Evolutionary conservation across 2,329 filamentous ascomycete genomes (phyloP).

Genomic region (Scytalidium sp.): DNA sequence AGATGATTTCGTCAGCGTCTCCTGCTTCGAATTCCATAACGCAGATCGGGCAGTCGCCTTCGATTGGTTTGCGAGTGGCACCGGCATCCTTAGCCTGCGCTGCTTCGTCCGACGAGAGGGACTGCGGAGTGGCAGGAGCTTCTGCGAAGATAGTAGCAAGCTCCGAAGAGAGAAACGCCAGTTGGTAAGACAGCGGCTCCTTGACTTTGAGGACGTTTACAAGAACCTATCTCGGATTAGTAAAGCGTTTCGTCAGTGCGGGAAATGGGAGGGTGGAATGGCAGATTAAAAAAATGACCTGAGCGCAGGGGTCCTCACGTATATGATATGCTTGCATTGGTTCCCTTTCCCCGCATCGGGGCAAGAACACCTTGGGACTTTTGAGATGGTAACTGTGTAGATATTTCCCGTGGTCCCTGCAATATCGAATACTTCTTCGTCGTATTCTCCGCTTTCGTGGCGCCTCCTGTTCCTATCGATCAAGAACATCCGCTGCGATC

Average conservation of each 20-base stretch:
- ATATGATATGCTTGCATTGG: conserved; percentile 63
- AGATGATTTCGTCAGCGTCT: conserved; percentile 42
- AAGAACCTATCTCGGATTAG: conserved; percentile 39
- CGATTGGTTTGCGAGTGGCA: conserved; percentile 53
- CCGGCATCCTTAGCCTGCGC: conserved; percentile 34
- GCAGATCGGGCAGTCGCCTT: conserved; percentile 63
- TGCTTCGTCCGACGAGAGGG: conserved; percentile 25
- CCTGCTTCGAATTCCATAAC: conserved; percentile 49
- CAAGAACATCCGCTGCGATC: conserved; percentile 54
- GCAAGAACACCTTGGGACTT: conserved; percentile 51
- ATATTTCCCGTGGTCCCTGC: conserved; percentile 61
- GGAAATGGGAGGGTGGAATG: too few relatives aligned
- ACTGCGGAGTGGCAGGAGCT: conserved; percentile 46
- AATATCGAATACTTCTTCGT: conserved; percentile 49
- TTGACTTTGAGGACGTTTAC: conserved; percentile 55
- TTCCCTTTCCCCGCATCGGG: conserved; percentile 51
- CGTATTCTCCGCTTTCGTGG: conserved; percentile 34
- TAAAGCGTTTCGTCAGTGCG: too few relatives aligned
- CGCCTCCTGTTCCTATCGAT: conserved; percentile 38
- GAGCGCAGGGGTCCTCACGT: conserved; percentile 35
- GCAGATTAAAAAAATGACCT: too few relatives aligned
- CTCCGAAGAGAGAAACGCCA: conserved; percentile 57
- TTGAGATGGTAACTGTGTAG: conserved; percentile 54
- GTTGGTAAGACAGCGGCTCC: conserved; percentile 53
- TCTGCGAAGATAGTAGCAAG: conserved; percentile 51